phyloP scores from a whole-genome alignment of 2,329 filamentous ascomycete species.

The Talaromyces pinophilus region DNA sequence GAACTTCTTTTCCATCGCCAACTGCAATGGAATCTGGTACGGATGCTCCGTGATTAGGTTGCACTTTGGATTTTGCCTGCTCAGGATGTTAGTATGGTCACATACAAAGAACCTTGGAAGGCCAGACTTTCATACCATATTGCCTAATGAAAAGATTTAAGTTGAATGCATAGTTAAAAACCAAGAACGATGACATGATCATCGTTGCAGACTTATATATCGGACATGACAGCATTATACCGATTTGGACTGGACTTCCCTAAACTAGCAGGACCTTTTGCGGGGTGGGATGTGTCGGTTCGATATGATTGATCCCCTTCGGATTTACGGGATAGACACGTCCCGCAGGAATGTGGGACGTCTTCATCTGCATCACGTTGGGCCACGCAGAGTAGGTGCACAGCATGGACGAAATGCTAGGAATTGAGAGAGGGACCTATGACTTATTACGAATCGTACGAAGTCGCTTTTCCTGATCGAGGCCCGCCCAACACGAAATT shows the following conservation, averaged over 20 bases:
- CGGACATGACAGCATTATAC: neutral
- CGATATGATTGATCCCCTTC: neutral
- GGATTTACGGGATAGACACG: neutral
- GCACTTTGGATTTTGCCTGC: neutral
- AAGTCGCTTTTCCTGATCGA: neutral
- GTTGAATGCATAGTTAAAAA: neutral
- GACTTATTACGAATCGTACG: neutral
- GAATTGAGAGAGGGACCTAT: neutral
- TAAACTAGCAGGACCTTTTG: neutral
- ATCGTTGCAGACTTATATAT: neutral
- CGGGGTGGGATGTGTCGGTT: neutral
- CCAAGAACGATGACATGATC: neutral
- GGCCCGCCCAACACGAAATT: neutral
- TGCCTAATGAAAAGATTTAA: neutral
- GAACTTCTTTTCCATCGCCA: slow-evolving; percentile 22
- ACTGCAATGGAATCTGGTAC: slow-evolving; percentile 25
- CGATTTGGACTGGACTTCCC: neutral
- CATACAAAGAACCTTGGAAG: neutral
- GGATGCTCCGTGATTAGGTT: slow-evolving; percentile 7
- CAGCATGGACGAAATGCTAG: neutral
- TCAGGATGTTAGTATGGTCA: neutral
- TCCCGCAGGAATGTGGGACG: neutral
- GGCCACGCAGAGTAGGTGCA: neutral
- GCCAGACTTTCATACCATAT: slow-evolving; percentile 9
- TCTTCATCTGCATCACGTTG: neutral